Evolutionary conservation across 495 filamentous ascomycete species (phyloP), one percentile per base, ranked within the genome.

Genomic region (Hypomontagnella monticulosa): DNA sequence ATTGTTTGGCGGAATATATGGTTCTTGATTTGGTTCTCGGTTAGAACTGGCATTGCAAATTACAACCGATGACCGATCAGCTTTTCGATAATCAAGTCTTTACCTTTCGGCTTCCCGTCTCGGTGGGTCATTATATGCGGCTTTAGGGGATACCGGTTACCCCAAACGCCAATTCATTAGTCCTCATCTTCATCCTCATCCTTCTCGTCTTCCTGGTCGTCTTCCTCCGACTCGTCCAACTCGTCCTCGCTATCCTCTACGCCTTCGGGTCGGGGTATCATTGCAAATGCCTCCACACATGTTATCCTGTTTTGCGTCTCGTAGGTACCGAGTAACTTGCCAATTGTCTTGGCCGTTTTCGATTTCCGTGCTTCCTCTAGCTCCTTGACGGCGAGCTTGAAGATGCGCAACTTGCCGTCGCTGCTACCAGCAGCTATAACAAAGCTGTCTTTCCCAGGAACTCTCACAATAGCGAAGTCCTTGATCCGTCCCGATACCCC

Each of bases 241-340:
- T 82, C 79, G 46, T 78, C 81, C 53, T 84, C 83, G 57, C 75
- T 80, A 47, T 84, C 76, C 57, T 81, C 79, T 8, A 70, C 74
- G 14, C 78, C 81, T 46, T 80, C 77, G 7, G 80, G 77, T 15
- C 79, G 78, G 43, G 85, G 80, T 77, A 86, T 82, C 93, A 98
- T 96, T 58, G 91, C 79, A 74, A 97, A 98, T 41, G 90, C 88
- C 57, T 82, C 87, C 64, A 99, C 57, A 74, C 95, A 99, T 9
- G 93, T 99, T 60, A 99, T 93, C 46, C 95, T 84, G 73, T 93
- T 90, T 32, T 88, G 87, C 6, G 93, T 97, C 73, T 92, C 89
- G 64, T 93, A 93, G 52, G 86, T 88, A 10, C 86, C 93, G 42
- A 97, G 70, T 36, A 97, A 76, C 59, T 78, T 83, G 32, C 93